Evolutionary conservation across 1,139 yeast species (phyloP).

Genomic region (Protomyces gravidus): DNA sequence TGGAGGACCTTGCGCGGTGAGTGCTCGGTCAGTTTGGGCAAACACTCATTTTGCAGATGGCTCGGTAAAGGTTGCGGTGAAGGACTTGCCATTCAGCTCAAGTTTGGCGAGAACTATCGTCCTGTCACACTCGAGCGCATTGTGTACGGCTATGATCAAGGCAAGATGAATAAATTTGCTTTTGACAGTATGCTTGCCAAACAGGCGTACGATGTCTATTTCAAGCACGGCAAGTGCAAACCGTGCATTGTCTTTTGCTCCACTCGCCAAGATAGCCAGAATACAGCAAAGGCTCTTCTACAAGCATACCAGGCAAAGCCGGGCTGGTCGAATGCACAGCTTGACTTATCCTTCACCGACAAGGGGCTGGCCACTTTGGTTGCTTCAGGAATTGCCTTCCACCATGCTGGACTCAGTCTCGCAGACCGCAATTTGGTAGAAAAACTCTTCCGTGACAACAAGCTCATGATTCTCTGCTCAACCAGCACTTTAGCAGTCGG

Average conservation of each 20-base stretch:
- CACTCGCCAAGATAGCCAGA: constrained; percentile 49
- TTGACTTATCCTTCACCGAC: constrained; percentile 37
- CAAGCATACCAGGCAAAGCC: constrained; percentile 32
- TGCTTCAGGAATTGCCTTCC: constrained; percentile 49
- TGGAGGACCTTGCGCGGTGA: constrained; percentile 51
- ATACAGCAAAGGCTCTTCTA: constrained; percentile 47
- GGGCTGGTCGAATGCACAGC: constrained; percentile 19
- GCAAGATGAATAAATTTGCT: constrained; percentile 45
- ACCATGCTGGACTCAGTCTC: constrained; percentile 55
- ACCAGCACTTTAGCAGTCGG: constrained; percentile 63
- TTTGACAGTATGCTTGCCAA: constrained; percentile 47
- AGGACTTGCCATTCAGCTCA: constrained; percentile 30
- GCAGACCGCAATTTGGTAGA: constrained; percentile 50
- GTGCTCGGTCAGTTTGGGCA: constrained; percentile 33
- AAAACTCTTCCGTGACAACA: constrained; percentile 46
- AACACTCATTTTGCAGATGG: constrained; percentile 6
- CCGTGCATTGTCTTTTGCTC: constrained; percentile 54
- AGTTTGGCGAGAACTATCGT: constrained; percentile 49
- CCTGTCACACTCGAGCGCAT: constrained; percentile 46
- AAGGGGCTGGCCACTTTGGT: constrained; percentile 40
- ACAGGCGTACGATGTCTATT: constrained; percentile 44
- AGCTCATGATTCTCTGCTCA: constrained; percentile 48
- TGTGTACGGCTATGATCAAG: constrained; percentile 45
- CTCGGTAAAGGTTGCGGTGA: neutral
- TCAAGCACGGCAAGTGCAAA: constrained; percentile 43